phyloP scores from a whole-genome alignment of 495 filamentous ascomycete genomes.

The Choiromyces venosus region DNA sequence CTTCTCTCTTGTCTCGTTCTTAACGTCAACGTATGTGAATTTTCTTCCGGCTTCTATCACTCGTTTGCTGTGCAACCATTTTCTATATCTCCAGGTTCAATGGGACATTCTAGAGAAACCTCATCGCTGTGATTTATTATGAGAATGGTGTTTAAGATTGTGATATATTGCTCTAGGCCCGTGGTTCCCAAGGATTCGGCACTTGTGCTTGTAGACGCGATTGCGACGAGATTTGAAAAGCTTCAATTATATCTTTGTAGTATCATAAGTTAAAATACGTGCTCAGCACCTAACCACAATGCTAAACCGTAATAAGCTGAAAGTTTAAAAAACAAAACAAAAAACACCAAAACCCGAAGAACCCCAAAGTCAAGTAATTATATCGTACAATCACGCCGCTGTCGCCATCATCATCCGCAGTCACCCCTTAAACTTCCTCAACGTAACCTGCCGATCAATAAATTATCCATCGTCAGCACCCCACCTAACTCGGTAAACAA shows the following conservation, averaged over 20 bases:
- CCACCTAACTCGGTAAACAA: not conserved
- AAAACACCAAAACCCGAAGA: not conserved
- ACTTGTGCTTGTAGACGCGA: not conserved
- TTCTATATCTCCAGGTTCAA: conserved; percentile 3
- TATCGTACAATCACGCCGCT: conserved; percentile 4
- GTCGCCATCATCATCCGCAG: not conserved
- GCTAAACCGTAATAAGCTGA: not conserved
- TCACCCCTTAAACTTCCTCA: conserved; percentile 75
- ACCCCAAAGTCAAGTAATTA: not conserved
- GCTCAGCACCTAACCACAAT: not conserved
- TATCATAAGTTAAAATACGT: not conserved
- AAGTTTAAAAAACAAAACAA: conserved; percentile 5
- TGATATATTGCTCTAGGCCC: not conserved
- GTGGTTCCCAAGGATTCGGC: not conserved
- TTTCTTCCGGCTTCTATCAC: conserved; percentile 28
- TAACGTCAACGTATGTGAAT: conserved; percentile 40
- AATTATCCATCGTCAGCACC: conserved; percentile 6
- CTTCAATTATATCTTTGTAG: not conserved
- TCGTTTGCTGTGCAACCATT: conserved; percentile 21
- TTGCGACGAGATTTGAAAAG: not conserved
- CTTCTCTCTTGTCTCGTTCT: conserved; percentile 38
- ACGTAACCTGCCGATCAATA: conserved; percentile 52
- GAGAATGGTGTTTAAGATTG: not conserved
- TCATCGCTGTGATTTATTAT: not conserved
- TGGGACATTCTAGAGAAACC: not conserved